Conservation (phyloP, 805 yeast genomes). For the Wickerhamiella allomyrinae region DNA sequence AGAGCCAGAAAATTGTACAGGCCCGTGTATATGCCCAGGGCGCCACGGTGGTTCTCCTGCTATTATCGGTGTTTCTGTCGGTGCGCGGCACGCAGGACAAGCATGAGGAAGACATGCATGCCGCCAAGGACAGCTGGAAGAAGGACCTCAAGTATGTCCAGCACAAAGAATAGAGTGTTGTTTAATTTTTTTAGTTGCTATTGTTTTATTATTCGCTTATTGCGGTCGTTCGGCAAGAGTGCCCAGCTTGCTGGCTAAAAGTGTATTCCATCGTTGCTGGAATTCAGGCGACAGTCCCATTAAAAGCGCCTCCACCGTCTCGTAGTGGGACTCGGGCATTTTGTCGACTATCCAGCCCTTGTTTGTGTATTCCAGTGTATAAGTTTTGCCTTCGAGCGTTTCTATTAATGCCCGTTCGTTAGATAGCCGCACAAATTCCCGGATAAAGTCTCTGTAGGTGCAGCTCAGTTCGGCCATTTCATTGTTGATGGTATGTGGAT, state of each 20-base stretch:
- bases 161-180: background rate
- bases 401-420: constrained; percentile 1
- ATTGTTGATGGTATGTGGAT: background rate
- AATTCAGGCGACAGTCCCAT: constrained; percentile 19
- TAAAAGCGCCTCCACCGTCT: constrained; percentile 22
- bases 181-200: background rate
- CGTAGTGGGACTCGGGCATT: constrained; percentile 11
- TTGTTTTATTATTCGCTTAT: background rate
- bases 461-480: background rate
- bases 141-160: constrained; percentile 15
- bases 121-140: constrained; percentile 14
- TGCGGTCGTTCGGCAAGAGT: background rate
- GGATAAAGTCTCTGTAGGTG: background rate
- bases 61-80: constrained; percentile 29
- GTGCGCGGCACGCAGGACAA: constrained; percentile 7
- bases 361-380: constrained; percentile 5
- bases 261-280: constrained; percentile 12
- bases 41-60: constrained; percentile 53
- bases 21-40: constrained; percentile 91
- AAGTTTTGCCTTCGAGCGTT: constrained; percentile 12
- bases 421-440: background rate
- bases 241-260: constrained; percentile 5
- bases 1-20: constrained; percentile 69
- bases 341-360: constrained; percentile 14
- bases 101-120: constrained; percentile 5